Evolutionary conservation across 2,329 filamentous ascomycete genomes (phyloP), one percentile per base, ranked within the genome.

Genomic region (Verticillium isaacii): DNA sequence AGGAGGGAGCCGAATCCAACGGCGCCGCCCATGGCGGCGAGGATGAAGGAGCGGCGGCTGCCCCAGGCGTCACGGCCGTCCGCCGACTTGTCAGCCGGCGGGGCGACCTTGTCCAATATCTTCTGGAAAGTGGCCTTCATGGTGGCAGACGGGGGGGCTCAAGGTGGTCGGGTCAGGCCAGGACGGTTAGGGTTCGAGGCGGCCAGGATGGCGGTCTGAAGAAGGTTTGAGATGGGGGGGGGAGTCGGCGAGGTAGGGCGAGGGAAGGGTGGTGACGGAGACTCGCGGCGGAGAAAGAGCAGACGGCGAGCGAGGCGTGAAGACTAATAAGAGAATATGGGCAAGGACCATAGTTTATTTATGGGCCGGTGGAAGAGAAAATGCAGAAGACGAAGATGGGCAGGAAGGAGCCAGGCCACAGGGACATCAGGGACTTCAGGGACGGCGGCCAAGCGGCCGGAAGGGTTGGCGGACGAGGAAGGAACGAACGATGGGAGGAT

Each of bases 1-100:
- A 85, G 73, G 17, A 85, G 71, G 58, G 85, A 85, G 14, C 82
- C 82, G 59, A 83, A 77, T 29, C 82, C 82, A 5, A 81, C 80
- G 41, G 79, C 82, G 34, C 82, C 82, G 14, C 82, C 81, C 81
- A 82, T 81, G 2, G 80, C 76, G 25, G 80, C 79, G 9, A 82
- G 77, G 8, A 82, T 71, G 65, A 81, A 82, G 15, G 79, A 77
- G 7, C 78, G 70, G 19, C 79, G 72, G 0, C 77, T 81, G 0
- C 78, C 78, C 78, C 80, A 82, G 63, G 80, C 76, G 67, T 82
- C 79, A 19, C 69, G 70, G 3, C 69, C 68, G 54, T 71, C 69
- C 17, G 67, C 67, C 5, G 65, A 65, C 60, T 70, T 67, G 5
- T 66, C 61, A 12, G 70, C 65, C 19, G 66, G 59, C 14, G 69